Percentiles rank a stretch among this genome's conserved stretches.
Evolutionary conservation across 2,329 filamentous ascomycete species (phyloP).

Genomic region (Diaporthe capsici): DNA sequence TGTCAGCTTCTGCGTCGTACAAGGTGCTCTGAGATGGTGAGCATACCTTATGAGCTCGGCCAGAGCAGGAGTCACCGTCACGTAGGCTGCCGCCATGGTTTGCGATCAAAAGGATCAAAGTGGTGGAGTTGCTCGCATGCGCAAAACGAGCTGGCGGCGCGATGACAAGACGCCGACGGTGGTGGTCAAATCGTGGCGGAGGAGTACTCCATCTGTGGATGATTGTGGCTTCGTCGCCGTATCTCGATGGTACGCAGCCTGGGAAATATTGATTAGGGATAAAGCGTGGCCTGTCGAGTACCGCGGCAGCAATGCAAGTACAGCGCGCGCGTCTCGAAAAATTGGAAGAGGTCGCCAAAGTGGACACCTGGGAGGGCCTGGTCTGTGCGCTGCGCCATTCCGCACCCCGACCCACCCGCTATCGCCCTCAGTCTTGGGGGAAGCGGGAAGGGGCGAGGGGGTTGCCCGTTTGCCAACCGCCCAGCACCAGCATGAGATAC

Average conservation of each 20-base stretch:
- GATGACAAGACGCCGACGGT: slow-evolving; percentile 28
- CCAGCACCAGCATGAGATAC: not conserved
- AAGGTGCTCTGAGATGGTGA: not conserved
- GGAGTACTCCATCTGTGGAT: slow-evolving; percentile 34
- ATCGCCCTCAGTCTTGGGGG: not conserved
- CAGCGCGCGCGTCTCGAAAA: slow-evolving; percentile 28
- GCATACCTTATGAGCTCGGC: slow-evolving; percentile 71
- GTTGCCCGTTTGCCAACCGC: not conserved
- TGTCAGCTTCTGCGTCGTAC: slow-evolving; percentile 40
- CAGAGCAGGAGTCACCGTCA: slow-evolving; percentile 63
- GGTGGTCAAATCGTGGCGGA: slow-evolving; percentile 24
- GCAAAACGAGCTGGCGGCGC: slow-evolving; percentile 37
- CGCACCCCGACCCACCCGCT: slow-evolving; percentile 1
- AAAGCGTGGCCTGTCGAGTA: slow-evolving; percentile 22
- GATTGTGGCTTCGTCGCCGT: slow-evolving; percentile 18
- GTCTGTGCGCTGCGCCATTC: slow-evolving; percentile 20
- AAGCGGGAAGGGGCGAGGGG: not conserved
- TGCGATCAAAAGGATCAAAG: slow-evolving; percentile 32
- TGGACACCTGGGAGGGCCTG: slow-evolving; percentile 4
- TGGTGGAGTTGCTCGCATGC: slow-evolving; percentile 29
- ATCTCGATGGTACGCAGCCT: not conserved
- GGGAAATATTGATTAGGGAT: slow-evolving; percentile 6
- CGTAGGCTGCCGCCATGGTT: slow-evolving; percentile 43
- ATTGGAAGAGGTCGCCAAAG: slow-evolving; percentile 26
- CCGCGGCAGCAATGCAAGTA: slow-evolving; percentile 4